A percentile compares a stretch with the other conserved stretches of the same genome.
phyloP scores from a whole-genome alignment of 495 filamentous ascomycete genomes.

The Penicillium goetzii region DNA sequence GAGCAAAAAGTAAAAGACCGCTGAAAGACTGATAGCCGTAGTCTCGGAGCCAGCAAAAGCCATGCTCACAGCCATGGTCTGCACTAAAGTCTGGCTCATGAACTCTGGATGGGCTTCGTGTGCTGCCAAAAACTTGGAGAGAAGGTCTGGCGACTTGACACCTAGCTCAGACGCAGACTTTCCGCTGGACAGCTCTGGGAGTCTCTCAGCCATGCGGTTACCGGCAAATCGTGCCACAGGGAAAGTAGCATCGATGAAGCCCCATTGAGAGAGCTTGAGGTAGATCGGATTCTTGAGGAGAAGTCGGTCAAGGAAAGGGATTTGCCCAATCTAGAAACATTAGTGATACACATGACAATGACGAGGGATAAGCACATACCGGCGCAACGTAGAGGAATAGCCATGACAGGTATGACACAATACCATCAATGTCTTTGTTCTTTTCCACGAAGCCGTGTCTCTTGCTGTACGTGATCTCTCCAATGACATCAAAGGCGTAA shows the following conservation, averaged over 20 bases:
- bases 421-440: conserved; percentile 60
- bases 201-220: conserved; percentile 52
- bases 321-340: conserved; percentile 37
- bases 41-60: conserved; percentile 60
- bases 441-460: conserved; percentile 65
- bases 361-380: conserved; percentile 29
- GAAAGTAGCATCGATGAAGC: conserved; percentile 21
- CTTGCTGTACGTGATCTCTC: conserved; percentile 66
- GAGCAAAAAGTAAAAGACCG: conserved; percentile 68
- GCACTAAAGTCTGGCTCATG: conserved; percentile 66
- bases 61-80: conserved; percentile 67
- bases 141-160: conserved; percentile 38
- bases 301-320: conserved; percentile 34
- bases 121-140: conserved; percentile 53
- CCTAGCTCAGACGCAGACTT: conserved; percentile 36
- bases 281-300: conserved; percentile 38
- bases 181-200: conserved; percentile 19
- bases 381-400: conserved; percentile 53
- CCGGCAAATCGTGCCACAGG: conserved; percentile 21
- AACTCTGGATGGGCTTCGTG: conserved; percentile 57
- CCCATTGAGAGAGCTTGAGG: conserved; percentile 23
- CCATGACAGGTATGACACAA: conserved; percentile 44
- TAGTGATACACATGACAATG: conserved; percentile 9
- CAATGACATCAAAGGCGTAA: conserved; percentile 77
- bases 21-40: conserved; percentile 64